phyloP scores from a whole-genome alignment of 345 rosid genomes.

The Orychophragmus violaceus region DNA sequence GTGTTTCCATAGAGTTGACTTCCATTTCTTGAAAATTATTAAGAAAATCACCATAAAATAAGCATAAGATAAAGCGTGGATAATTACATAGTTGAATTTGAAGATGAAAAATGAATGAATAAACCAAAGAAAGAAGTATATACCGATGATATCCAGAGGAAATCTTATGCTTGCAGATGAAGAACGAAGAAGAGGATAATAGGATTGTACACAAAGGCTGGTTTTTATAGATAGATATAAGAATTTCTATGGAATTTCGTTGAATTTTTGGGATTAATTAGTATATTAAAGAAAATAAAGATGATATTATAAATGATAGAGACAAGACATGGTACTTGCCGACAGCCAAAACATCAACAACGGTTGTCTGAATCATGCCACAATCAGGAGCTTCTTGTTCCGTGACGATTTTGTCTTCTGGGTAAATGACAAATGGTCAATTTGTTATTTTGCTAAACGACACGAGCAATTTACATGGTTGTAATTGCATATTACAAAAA shows the following conservation, averaged over 20 bases:
- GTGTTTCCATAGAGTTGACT: conserved; percentile 25
- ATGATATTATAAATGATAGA: conserved; percentile 7
- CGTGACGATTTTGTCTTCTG: conserved; percentile 12
- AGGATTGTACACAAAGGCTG: neutral
- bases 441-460: neutral
- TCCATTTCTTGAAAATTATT: conserved; percentile 13
- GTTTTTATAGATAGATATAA: conserved; percentile 11
- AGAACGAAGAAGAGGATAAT: conserved; percentile 15
- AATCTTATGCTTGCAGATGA: neutral
- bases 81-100: neutral
- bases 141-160: conserved; percentile 1
- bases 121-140: neutral
- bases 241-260: neutral
- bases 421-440: neutral
- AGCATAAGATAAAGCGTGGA: neutral
- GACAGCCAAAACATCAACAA: conserved; percentile 18
- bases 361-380: conserved; percentile 23
- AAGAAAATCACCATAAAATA: neutral
- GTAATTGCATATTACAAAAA: neutral
- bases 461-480: conserved; percentile 11
- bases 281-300: neutral
- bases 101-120: neutral
- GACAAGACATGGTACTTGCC: conserved; percentile 16
- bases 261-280: neutral
- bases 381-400: conserved; percentile 13